Conservation (phyloP, 2,329 filamentous ascomycete species). For the Pseudocercospora cruenta region DNA sequence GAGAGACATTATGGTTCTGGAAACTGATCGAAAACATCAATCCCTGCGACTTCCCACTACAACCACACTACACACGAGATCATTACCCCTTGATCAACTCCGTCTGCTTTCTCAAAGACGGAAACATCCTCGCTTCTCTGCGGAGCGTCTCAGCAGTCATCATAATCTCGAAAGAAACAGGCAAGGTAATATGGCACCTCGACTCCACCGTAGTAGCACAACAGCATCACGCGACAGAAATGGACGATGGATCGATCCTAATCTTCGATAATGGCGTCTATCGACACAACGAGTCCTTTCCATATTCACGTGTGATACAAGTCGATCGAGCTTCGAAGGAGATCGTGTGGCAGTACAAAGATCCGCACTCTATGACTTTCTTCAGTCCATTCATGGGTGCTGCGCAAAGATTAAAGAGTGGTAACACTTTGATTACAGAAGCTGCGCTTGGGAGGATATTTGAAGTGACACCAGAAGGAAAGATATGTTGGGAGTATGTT, state of each 20-base stretch:
- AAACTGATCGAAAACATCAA: slow-evolving; percentile 48
- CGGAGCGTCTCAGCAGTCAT: slow-evolving; percentile 49
- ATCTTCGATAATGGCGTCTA: slow-evolving; percentile 55
- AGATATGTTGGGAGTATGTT: slow-evolving; percentile 51
- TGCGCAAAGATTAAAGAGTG: slow-evolving; percentile 47
- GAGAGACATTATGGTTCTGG: slow-evolving; percentile 50
- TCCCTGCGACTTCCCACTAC: slow-evolving; percentile 44
- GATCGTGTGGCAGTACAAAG: slow-evolving; percentile 51
- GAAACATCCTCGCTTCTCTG: slow-evolving; percentile 50
- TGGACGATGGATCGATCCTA: slow-evolving; percentile 48
- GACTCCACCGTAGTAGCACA: slow-evolving; percentile 47
- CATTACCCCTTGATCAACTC: slow-evolving; percentile 54
- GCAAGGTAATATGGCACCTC: slow-evolving; percentile 49
- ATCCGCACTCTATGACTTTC: slow-evolving; percentile 45
- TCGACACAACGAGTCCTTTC: slow-evolving; percentile 44
- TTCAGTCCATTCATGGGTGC: slow-evolving; percentile 55
- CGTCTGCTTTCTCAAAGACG: slow-evolving; percentile 45
- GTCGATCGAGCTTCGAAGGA: slow-evolving; percentile 45
- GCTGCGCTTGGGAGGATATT: slow-evolving; percentile 50
- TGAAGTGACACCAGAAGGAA: slow-evolving; percentile 48
- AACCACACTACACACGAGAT: slow-evolving; percentile 46
- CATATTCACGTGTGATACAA: slow-evolving; percentile 49
- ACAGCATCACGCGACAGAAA: slow-evolving; percentile 51
- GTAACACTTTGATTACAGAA: slow-evolving; percentile 51
- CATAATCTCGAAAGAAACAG: slow-evolving; percentile 47